Base-by-base conservation (phyloP, 1,284 basidiomycete genomes). In the Ceratobasidium papillatum region DNA sequence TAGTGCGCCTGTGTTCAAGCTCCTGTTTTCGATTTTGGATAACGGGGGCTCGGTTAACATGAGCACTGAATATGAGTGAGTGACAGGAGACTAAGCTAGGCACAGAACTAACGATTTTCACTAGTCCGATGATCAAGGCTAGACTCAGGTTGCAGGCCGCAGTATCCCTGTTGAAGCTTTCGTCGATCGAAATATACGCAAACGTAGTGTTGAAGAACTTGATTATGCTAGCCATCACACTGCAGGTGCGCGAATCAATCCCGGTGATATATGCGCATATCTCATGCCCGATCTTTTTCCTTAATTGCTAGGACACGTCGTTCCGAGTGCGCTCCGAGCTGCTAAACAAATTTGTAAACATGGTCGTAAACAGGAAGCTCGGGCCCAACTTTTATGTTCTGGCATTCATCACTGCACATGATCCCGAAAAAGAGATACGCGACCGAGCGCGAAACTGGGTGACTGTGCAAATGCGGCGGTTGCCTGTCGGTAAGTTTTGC, bases 321-420 rank as follows among this genome's bases (percentile, higher is more conserved):
- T 98, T 91, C 81, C 89, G 94, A 77, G 94, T 99, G 52, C 94
- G 98, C 51, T 84, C 89, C 73, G 82, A 80, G 2, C 94, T 98
- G 83, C 81, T 99, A 66, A 87, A 86, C 61, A 97, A 96, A 82
- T 84, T 97, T 3, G 83, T 91, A 5, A 80, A 85, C 3, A 84
- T 94, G 43, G 82, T 95, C 12, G 84, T 87, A 36, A 81, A 83
- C 7, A 86, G 89, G 43, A 89, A 90, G 81, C 84, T 97, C 8
- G 87, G 90, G 17, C 80, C 90, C 0, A 86, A 89, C 30, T 98
- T 91, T 84, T 93, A 96, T 79, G 85, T 94, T 52, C 88, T 98
- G 75, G 90, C 94, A 0, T 96, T 98, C 83, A 82, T 99, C 43
- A 91, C 92, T 0, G 93, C 95, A 0, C 91, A 95, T 77, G 98